Evolutionary conservation across 306 rosid species (phyloP), one percentile per base, ranked within the genome.

Genomic region (Corylus avellana): DNA sequence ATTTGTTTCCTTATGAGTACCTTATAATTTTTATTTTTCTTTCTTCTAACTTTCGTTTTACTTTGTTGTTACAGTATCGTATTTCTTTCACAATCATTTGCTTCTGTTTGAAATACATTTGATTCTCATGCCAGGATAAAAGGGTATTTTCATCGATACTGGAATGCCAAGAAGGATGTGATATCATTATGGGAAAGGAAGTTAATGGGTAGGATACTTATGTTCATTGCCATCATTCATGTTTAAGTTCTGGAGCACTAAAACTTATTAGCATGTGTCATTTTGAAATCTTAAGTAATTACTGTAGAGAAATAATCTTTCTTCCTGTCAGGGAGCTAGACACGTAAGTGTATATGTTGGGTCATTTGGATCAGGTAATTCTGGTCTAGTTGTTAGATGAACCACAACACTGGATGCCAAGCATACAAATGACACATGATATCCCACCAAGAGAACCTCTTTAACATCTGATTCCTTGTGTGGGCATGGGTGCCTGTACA

Each of bases 61-160:
- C 29, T 37, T 18, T 29, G 37, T 66, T 37, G 13, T 66, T 66
- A 14, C 14, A 8, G 49, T 16, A 27, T 6, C 6, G 37, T 67
- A 18, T 4, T 39, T 44, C 49, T 67, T 67, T 9, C 12, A 10
- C 72, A 42, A 42, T 12, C 50, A 42, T 67, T 66, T 67, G 72
- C 27, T 39, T 17, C 50, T 70, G 67, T 75, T 56, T 58, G 57
- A 73, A 70, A 27, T 39, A 62, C 74, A 74, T 85, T 74, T 75
- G 53, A 70, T 82, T 76, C 72, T 46, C 77, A 29, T 78, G 81
- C 76, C 89, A 87, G 98, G 94, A 90, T 68, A 85, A 90, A 84
- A 55, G 61, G 72, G 77, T 84, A 70, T 86, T 88, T 83, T 85
- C 90, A 48, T 82, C 87, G 75, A 66, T 80, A 62, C 76, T 85